A percentile compares a stretch with the other conserved stretches of the same genome.
Conservation (phyloP, 2,329 filamentous ascomycete species). For the Pseudogymnoascus sp. region DNA sequence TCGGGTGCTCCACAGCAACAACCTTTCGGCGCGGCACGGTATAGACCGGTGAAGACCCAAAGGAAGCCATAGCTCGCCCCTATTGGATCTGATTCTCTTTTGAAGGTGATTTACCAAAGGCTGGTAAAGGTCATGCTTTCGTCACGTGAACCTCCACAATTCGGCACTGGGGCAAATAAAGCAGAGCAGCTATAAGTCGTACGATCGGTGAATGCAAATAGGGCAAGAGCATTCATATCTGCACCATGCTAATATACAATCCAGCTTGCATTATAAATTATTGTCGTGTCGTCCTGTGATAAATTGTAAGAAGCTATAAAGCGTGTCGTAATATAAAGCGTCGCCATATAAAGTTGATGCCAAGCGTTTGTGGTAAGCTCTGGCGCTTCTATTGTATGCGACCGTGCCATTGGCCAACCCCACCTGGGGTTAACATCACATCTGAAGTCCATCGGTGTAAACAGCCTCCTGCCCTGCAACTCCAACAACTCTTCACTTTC, state of each 20-base stretch:
- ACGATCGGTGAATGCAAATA: neutral
- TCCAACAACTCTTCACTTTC: neutral
- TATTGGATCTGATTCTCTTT: neutral
- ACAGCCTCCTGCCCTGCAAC: neutral
- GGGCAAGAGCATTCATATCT: neutral
- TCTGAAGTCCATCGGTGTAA: slow-evolving; percentile 9
- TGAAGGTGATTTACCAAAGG: neutral
- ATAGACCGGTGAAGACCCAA: slow-evolving; percentile 36
- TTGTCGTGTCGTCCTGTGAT: slow-evolving; percentile 4
- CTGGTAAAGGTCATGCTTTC: neutral
- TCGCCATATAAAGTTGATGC: slow-evolving; percentile 1
- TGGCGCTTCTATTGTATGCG: slow-evolving; percentile 4
- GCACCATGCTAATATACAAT: neutral
- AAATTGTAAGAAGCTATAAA: neutral
- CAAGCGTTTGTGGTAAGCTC: slow-evolving; percentile 7
- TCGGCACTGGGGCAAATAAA: neutral
- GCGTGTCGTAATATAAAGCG: slow-evolving; percentile 2
- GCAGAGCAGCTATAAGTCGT: neutral
- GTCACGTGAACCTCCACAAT: slow-evolving; percentile 3
- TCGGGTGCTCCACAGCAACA: slow-evolving; percentile 61
- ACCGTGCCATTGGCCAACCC: slow-evolving; percentile 7
- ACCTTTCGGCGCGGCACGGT: slow-evolving; percentile 45
- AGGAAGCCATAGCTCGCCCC: neutral
- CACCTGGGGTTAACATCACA: slow-evolving; percentile 10
- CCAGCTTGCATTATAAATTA: neutral